Percentiles rank a stretch among this genome's conserved stretches.
Conservation (phyloP, 2,329 filamentous ascomycete genomes). For the Fusarium euwallaceae region DNA sequence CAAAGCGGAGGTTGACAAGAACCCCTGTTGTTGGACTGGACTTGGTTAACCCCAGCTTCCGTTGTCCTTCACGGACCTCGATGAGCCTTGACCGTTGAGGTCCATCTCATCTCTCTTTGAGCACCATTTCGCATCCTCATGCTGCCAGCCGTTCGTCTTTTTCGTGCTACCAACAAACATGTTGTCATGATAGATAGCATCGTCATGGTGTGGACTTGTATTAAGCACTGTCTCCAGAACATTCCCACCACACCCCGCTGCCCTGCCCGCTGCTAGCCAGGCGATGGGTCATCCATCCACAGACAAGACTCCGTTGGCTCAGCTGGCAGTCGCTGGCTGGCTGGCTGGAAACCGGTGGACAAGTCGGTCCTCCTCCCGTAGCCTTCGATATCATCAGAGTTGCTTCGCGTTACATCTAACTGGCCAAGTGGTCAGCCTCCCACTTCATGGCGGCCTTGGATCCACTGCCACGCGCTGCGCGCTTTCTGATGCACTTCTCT, state of each 20-base stretch:
- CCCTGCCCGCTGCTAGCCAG: slow-evolving; percentile 17
- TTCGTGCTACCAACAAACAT: neutral
- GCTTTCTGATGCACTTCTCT: slow-evolving; percentile 2
- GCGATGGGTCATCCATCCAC: slow-evolving; percentile 26
- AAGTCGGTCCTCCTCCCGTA: slow-evolving; percentile 12
- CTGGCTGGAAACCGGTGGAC: slow-evolving; percentile 1
- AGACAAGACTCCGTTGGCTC: slow-evolving; percentile 20
- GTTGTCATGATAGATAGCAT: neutral
- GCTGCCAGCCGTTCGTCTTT: neutral
- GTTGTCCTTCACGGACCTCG: neutral
- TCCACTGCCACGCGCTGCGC: slow-evolving; percentile 2
- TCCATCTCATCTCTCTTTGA: neutral
- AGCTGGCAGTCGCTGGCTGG: slow-evolving; percentile 19
- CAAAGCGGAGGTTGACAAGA: slow-evolving; percentile 26
- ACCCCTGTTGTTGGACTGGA: slow-evolving; percentile 30
- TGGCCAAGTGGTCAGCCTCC: slow-evolving; percentile 3
- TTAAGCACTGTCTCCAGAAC: slow-evolving; percentile 4
- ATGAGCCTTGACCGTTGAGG: neutral
- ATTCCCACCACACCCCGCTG: slow-evolving; percentile 18
- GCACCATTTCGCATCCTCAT: neutral
- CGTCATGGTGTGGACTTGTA: neutral
- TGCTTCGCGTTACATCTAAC: slow-evolving; percentile 7
- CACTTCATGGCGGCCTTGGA: neutral
- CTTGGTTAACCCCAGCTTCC: slow-evolving; percentile 25
- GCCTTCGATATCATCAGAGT: slow-evolving; percentile 15